These are phyloP conservation scores for Solanum hybrid DNA, from an alignment of 305 asterid species.

Conservation along the genomic window DNA sequence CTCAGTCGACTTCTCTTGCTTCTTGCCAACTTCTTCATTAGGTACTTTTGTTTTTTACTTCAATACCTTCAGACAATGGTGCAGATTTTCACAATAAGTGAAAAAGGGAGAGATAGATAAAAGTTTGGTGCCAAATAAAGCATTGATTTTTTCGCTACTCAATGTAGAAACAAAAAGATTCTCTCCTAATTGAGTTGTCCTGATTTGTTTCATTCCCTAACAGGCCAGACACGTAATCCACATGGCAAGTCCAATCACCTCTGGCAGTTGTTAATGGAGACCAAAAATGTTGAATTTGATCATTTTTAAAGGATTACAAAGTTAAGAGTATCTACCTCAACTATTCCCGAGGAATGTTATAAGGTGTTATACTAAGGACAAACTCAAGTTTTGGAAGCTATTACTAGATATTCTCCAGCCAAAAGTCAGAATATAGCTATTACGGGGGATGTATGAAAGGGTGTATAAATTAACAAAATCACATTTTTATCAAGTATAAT, in stretches of 20 bases:
- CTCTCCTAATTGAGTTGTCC: not conserved
- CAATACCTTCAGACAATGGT: not conserved
- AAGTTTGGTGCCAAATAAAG: not conserved
- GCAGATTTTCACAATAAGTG: not conserved
- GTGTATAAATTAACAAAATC: not conserved
- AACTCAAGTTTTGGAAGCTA: not conserved
- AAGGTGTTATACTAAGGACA: not conserved
- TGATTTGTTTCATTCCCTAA: not conserved
- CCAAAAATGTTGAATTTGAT: not conserved
- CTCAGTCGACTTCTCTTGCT: not conserved
- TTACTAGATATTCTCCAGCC: not conserved
- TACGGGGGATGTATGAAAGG: not conserved
- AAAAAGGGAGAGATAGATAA: not conserved
- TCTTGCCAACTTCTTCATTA: not conserved
- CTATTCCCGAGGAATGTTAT: not conserved
- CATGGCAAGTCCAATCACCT: not conserved
- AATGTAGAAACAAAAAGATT: not conserved
- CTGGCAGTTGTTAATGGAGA: not conserved
- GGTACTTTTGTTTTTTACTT: not conserved
- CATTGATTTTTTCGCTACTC: not conserved
- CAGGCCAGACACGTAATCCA: not conserved
- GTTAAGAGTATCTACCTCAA: not conserved
- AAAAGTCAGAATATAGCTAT: not conserved
- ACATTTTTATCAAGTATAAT: not conserved
- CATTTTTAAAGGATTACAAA: not conserved